Evolutionary conservation across 139 green algal species (phyloP), one percentile per base, ranked within the genome.

Genomic region (Yamagishiella unicocca): DNA sequence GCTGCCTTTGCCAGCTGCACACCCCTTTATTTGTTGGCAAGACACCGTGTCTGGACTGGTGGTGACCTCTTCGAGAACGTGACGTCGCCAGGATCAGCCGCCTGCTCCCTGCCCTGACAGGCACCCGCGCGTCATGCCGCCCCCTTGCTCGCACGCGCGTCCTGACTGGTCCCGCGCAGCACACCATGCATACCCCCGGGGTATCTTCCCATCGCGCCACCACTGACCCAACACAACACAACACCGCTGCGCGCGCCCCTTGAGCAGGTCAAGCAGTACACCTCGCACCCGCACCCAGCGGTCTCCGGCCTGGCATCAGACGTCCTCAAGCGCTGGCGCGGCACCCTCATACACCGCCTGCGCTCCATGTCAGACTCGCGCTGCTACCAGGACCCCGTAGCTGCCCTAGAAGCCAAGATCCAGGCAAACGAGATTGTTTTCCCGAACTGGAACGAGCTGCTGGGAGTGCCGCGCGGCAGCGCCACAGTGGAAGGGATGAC

Each of bases 231-330:
- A n/a, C n/a, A n/a, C n/a, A n/a, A n/a, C 50, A 58, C 50, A 58
- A 25, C 50, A 58, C 50, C 50, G 50, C 50, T 58, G 50, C 50
- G 4, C n/a, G n/a, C n/a, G 66, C 10, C 40, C 17, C 74, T 31
- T n/a, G n/a, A n/a, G 40, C 40, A 85, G 64, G 66, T 87, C 24
- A 68, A 68, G 64, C 35, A 40, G 37, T 92, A 83, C 72, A 53
- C 43, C 2, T 33, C 33, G 2, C 88, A 92, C 42, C 88, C 88
- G 25, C 88, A 92, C 61, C 88, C 88, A 3, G 43, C 83, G 1
- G 83, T 92, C 17, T 74, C 77, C 12, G 78, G 58, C 38, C 55
- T 89, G 0, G 83, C 88, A 14, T 31, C 24, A 4, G 64, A 70
- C 8, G 68, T 79, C 45, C 81, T 87, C 29, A n/a, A 25, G 64